Percentiles rank a stretch among this genome's conserved stretches.
These are phyloP conservation scores for Anaeramoeba flamelloides DNA, from an alignment of 78 protist species.

Conservation along the genomic window DNA sequence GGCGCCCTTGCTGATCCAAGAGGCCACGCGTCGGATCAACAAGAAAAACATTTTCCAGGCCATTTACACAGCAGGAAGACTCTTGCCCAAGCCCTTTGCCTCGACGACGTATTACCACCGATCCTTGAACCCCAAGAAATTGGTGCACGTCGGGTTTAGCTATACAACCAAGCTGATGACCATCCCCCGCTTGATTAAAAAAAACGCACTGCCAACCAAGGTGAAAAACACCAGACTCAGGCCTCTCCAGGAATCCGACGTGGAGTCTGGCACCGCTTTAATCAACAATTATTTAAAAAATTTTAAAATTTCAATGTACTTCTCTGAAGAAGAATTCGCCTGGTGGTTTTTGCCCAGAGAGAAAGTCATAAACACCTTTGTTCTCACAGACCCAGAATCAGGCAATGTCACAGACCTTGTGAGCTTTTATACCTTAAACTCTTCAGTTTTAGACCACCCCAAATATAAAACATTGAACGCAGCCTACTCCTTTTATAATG, in stretches of 20 bases:
- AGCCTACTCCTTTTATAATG: conserved; percentile 81
- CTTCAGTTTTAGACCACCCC: conserved; percentile 54
- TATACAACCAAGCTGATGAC: conserved; percentile 31
- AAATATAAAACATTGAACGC: conserved; percentile 55
- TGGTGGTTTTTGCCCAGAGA: conserved; percentile 23
- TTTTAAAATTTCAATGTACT: conserved; percentile 29
- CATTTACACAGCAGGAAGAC: conserved; percentile 9
- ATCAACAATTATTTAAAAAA: conserved; percentile 27
- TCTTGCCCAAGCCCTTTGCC: neutral
- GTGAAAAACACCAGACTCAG: conserved; percentile 34
- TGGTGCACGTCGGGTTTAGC: conserved; percentile 33
- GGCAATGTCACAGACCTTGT: conserved; percentile 64
- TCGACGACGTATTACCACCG: neutral
- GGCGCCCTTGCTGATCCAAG: conserved; percentile 92
- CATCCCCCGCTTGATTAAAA: conserved; percentile 30
- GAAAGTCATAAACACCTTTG: conserved; percentile 58
- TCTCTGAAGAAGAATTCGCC: conserved; percentile 57
- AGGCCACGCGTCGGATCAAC: conserved; percentile 88
- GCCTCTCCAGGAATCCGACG: conserved; percentile 39
- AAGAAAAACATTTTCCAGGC: conserved; percentile 55
- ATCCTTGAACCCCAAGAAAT: conserved; percentile 75
- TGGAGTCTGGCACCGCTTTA: conserved; percentile 22
- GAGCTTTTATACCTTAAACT: conserved; percentile 75
- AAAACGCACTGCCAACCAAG: conserved; percentile 9
- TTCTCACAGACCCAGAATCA: conserved; percentile 31